Evolutionary conservation across 768 basidiomycete genomes (phyloP).

Genomic region (Lactifluus volemus): DNA sequence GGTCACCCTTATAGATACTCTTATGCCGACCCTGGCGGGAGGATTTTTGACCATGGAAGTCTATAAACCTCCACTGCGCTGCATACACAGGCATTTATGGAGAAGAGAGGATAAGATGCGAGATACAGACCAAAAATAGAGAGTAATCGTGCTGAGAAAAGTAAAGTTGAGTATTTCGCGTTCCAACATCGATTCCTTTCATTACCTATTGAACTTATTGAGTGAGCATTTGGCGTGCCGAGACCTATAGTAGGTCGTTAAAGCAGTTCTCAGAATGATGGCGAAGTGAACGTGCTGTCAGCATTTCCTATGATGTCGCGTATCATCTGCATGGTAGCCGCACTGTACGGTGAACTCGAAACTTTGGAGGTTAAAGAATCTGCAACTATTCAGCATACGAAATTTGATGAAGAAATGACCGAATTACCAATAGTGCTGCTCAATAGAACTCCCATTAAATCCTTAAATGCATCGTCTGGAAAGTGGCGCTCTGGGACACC

Average conservation of each 20-base stretch:
- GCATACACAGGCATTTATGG: not conserved
- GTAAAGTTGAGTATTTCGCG: not conserved
- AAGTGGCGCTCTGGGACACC: not conserved
- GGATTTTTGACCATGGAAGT: conserved; percentile 8
- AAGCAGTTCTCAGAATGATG: not conserved
- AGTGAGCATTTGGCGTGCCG: not conserved
- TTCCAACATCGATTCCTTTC: not conserved
- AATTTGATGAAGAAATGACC: not conserved
- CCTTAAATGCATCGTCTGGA: not conserved
- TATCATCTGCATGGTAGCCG: conserved; percentile 1
- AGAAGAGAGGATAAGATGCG: not conserved
- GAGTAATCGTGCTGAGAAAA: conserved; percentile 1
- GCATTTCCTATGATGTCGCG: not conserved
- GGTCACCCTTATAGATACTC: not conserved
- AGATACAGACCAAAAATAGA: not conserved
- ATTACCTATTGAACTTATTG: conserved; percentile 6
- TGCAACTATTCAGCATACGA: not conserved
- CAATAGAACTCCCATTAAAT: not conserved
- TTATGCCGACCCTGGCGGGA: conserved; percentile 4
- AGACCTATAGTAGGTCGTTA: not conserved
- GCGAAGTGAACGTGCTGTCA: not conserved
- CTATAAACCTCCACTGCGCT: conserved; percentile 3
- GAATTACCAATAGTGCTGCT: conserved; percentile 5
- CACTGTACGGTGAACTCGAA: conserved; percentile 6
- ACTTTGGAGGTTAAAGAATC: conserved; percentile 6